phyloP scores from a whole-genome alignment of 306 rosid species.

The Luffa acutangula region DNA sequence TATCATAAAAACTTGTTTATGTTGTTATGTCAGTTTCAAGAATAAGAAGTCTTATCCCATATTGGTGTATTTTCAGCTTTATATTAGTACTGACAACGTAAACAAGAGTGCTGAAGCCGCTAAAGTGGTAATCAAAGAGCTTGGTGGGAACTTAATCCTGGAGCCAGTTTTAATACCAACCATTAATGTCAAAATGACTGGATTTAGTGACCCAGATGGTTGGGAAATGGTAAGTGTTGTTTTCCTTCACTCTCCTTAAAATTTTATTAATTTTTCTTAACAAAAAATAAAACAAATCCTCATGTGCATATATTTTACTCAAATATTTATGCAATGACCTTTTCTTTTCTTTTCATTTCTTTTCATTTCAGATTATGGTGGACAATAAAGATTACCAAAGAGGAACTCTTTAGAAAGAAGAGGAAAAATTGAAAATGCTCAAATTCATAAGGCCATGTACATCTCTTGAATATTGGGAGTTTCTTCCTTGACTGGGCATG shows the following conservation, averaged over 20 bases:
- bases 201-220: neutral
- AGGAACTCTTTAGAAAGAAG: neutral
- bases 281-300: no score
- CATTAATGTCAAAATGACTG: neutral
- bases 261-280: no score
- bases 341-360: neutral
- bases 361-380: neutral
- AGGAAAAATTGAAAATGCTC: neutral
- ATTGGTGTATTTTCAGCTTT: neutral
- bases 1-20: no score
- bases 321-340: no score
- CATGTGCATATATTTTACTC: no score
- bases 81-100: neutral
- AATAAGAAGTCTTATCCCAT: no score
- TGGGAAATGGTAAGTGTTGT: neutral
- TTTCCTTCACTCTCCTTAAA: no score
- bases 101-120: neutral
- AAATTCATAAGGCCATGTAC: neutral
- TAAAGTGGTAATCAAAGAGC: neutral
- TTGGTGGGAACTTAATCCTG: neutral
- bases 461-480: no score
- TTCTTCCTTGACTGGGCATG: no score
- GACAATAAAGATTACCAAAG: constrained; percentile 1
- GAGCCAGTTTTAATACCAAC: neutral
- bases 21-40: no score